Conservation (phyloP, 345 rosid species). For the Sonneratia caseolaris region DNA sequence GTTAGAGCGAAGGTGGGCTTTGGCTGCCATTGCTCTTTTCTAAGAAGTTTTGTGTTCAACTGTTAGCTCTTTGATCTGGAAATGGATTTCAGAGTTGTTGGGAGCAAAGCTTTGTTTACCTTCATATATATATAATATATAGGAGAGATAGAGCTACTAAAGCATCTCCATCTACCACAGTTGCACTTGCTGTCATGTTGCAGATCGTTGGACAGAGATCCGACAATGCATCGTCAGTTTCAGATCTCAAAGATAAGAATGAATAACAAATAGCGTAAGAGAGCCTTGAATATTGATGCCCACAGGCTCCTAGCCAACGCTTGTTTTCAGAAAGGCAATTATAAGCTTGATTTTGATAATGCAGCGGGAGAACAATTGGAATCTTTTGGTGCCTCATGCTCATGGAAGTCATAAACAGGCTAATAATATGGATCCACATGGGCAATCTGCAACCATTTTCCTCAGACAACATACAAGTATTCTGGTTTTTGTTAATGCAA, state of each 20-base stretch:
- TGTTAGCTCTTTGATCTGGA: neutral
- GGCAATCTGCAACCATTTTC: neutral
- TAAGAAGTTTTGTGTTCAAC: neutral
- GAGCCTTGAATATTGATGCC: neutral
- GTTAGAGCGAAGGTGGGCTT: conserved; percentile 6
- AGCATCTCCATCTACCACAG: neutral
- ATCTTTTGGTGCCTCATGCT: neutral
- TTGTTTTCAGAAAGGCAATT: neutral
- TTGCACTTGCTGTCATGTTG: conserved; percentile 1
- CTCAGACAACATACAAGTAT: conserved; percentile 3
- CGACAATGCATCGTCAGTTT: neutral
- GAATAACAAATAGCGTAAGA: too few species aligned
- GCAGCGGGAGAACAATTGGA: neutral
- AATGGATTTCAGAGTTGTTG: neutral
- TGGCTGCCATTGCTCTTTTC: neutral
- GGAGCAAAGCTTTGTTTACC: neutral
- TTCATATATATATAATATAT: neutral
- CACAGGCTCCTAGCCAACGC: neutral
- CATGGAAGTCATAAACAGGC: too few species aligned
- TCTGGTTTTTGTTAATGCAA: neutral
- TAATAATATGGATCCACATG: neutral
- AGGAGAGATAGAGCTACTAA: neutral
- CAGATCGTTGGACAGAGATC: neutral
- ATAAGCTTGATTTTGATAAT: too few species aligned
- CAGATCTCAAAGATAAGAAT: neutral